Base-by-base conservation (phyloP, 495 filamentous ascomycete genomes). In the Hyaloscypha variabilis region DNA sequence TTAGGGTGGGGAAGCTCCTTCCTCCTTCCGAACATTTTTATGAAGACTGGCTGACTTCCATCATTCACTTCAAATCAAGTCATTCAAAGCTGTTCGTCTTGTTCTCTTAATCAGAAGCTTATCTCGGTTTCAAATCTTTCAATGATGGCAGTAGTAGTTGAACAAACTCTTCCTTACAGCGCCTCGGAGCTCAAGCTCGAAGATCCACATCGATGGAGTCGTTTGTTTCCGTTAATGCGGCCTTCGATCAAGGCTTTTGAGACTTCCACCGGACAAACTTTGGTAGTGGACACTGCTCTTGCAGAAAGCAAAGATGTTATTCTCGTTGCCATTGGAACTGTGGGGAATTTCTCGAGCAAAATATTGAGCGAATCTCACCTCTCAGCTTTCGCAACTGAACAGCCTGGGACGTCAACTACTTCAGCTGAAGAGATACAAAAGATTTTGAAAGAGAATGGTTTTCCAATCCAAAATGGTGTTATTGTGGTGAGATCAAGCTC, bases 161-260 rank as follows among this genome's bases (percentile, higher is more conserved):
- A 62, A 28, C 67, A 46, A 58, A 65, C 63, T 2, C 36, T 65
- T n/a, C 62, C 67, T 19, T 69, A 65, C 59, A 31, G 31, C 3
- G n/a, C 62, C 5, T 11, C 56, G 26, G 55, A 64, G 23, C 58
- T 69, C 31, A 14, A 57, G 5, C 54, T 68, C 28, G 60, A 60
- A 21, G 67, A 69, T 29, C 26, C 67, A 19, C 26, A 49, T 30
- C 8, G 57, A 51, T 69, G 67, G 67, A 51, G n/a, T 50, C 62
- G 67, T 2, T 52, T 69, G 10, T 62, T 69, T 56, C 62, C 62
- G 23, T 39, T 69, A 2, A 69, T 69, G 21, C 67, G 67, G 19
- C 67, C 67, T 31, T 65, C 67, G 6, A 39, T 62, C 58, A 69
- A 61, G 58, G 25, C 26, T n/a, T 26, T 68, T 26, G 52, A 62